Percentiles rank a stretch among this genome's conserved stretches.
Conservation (phyloP, 169 alveolate genomes). For the Blepharisma undulans region DNA sequence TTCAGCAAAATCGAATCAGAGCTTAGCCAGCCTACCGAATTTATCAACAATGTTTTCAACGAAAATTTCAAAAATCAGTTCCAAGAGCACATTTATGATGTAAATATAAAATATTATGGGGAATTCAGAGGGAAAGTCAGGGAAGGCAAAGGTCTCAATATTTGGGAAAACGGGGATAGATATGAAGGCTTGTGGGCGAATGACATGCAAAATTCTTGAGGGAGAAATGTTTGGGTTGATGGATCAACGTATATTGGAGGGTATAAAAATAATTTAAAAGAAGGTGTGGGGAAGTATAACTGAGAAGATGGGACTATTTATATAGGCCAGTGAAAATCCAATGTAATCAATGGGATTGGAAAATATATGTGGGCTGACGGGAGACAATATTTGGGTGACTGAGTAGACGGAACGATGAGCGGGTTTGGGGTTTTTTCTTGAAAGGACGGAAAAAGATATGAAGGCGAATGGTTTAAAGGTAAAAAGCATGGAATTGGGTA, state of each 20-base stretch:
- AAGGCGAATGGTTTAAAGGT: constrained; percentile 53
- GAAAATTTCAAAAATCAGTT: neutral
- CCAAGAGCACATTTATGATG: too few relatives aligned
- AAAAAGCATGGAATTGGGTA: constrained; percentile 47
- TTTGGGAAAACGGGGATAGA: constrained; percentile 10
- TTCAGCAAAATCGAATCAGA: neutral
- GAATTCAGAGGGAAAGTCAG: constrained; percentile 55
- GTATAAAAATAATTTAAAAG: constrained; percentile 62
- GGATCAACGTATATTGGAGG: constrained; percentile 59
- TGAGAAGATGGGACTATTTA: constrained; percentile 48
- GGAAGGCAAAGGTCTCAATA: neutral
- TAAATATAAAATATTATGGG: constrained; percentile 61
- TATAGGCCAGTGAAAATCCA: constrained; percentile 32
- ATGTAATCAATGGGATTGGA: constrained; percentile 69
- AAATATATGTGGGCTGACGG: constrained; percentile 70
- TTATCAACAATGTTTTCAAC: neutral
- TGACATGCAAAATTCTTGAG: constrained; percentile 32
- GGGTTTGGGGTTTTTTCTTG: constrained; percentile 54
- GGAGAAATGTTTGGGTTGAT: constrained; percentile 50
- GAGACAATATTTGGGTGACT: constrained; percentile 57
- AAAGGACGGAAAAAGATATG: constrained; percentile 56
- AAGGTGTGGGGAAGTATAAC: constrained; percentile 61
- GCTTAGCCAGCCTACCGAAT: neutral
- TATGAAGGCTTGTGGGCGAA: constrained; percentile 20
- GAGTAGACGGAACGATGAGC: constrained; percentile 53